These are phyloP conservation scores for Claviceps spartinae DNA, from an alignment of 2,329 filamentous ascomycete genomes.

Conservation along the genomic window DNA sequence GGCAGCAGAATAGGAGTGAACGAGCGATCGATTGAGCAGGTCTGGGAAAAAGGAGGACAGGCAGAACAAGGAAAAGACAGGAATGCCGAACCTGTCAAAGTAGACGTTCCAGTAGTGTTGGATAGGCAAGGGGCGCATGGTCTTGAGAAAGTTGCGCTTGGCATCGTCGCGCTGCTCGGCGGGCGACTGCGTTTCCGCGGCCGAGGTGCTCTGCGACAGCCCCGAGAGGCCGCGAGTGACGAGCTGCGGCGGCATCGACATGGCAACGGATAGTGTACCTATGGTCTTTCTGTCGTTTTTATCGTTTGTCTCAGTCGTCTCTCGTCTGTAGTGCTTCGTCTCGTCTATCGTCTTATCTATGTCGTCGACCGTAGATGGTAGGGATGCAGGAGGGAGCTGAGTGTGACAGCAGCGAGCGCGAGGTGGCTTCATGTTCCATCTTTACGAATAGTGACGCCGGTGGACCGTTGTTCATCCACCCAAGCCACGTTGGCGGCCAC, in stretches of 20 bases:
- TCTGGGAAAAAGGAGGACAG: not conserved
- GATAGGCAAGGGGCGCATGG: conserved; percentile 57
- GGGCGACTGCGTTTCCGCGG: conserved; percentile 50
- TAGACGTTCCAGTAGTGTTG: conserved; percentile 71
- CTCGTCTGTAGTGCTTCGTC: too few species aligned
- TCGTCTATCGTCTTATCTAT: too few species aligned
- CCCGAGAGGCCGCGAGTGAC: conserved; percentile 51
- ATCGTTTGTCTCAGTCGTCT: too few species aligned
- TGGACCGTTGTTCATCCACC: too few species aligned
- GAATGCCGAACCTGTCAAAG: conserved; percentile 38
- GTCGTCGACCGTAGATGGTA: too few species aligned
- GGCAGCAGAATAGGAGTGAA: not conserved
- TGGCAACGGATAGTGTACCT: conserved; percentile 14
- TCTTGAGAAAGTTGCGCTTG: conserved; percentile 71
- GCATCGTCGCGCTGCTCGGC: conserved; percentile 63
- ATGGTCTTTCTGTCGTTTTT: too few species aligned
- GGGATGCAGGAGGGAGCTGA: too few species aligned
- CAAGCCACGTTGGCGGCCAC: too few species aligned
- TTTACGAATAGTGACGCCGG: too few species aligned
- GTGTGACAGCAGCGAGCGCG: too few species aligned
- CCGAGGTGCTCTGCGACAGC: conserved; percentile 44
- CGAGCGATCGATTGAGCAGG: not conserved
- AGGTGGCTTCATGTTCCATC: too few species aligned
- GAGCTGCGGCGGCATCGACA: conserved; percentile 43
- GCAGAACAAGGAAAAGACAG: not conserved